phyloP scores from a whole-genome alignment of 306 rosid genomes.

The Casuarina equisetifolia region DNA sequence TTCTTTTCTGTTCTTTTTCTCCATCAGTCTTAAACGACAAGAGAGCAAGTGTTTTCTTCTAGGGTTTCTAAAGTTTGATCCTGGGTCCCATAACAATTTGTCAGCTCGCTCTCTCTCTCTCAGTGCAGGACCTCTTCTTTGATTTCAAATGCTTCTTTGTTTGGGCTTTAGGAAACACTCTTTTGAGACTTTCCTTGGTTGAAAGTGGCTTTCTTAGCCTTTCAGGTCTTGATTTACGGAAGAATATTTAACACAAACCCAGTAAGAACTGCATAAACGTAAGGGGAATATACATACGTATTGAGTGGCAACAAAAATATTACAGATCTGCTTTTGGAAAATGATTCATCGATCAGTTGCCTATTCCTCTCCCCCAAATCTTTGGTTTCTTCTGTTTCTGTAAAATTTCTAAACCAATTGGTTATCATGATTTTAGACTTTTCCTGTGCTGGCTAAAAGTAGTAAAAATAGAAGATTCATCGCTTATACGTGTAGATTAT shows the following conservation, averaged over 20 bases:
- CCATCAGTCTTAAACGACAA: neutral
- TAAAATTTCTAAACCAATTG: neutral
- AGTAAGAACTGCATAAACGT: neutral
- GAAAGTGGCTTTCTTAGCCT: neutral
- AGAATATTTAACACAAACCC: neutral
- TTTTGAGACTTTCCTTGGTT: neutral
- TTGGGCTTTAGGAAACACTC: neutral
- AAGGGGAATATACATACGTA: neutral
- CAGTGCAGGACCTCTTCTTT: neutral
- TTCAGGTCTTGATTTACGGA: neutral
- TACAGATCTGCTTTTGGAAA: neutral
- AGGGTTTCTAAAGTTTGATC: constrained; percentile 1
- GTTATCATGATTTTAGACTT: neutral
- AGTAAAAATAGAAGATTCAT: neutral
- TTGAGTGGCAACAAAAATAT: neutral
- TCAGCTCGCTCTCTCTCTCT: no score
- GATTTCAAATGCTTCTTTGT: neutral
- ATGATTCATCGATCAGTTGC: neutral
- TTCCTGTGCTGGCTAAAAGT: neutral
- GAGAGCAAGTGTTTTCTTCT: neutral
- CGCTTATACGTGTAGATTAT: neutral
- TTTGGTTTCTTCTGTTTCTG: neutral
- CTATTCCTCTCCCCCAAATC: neutral
- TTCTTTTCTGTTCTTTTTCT: neutral
- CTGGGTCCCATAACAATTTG: neutral